Conservation (phyloP, 495 filamentous ascomycete species). For the Letharia columbiana region DNA sequence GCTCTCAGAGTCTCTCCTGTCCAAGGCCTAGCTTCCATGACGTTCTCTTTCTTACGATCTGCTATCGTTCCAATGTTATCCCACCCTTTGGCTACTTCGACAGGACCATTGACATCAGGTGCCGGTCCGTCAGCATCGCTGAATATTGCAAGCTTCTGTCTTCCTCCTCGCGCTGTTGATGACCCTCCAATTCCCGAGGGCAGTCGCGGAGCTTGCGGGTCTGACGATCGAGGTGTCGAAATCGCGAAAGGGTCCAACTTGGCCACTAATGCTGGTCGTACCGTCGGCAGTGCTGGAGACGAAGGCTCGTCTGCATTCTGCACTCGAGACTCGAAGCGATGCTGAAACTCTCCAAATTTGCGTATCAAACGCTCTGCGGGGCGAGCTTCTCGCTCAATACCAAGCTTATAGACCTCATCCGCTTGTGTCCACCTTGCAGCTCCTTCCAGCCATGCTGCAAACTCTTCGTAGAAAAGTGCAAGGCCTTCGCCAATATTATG, state of each 20-base stretch:
- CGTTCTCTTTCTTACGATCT: constrained; percentile 91
- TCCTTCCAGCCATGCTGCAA: constrained; percentile 82
- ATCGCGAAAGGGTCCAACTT: constrained; percentile 74
- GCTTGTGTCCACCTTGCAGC: constrained; percentile 84
- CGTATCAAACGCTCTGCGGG: constrained; percentile 71
- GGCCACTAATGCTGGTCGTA: constrained; percentile 74
- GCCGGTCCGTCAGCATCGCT: constrained; percentile 58
- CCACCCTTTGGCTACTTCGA: constrained; percentile 61
- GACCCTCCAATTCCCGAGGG: constrained; percentile 37
- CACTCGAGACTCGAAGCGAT: constrained; percentile 56
- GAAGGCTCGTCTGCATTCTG: constrained; percentile 56
- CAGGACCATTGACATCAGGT: constrained; percentile 35
- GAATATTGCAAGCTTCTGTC: constrained; percentile 86
- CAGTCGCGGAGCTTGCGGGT: constrained; percentile 59
- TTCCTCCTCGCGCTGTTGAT: constrained; percentile 51
- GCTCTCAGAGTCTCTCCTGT: constrained; percentile 83
- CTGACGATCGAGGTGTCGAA: constrained; percentile 34
- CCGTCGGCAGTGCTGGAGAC: constrained; percentile 76
- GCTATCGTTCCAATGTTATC: constrained; percentile 78
- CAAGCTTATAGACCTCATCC: constrained; percentile 83
- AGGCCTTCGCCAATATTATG: constrained; percentile 80
- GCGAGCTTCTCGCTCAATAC: constrained; percentile 78
- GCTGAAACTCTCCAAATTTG: constrained; percentile 85
- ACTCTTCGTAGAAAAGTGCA: constrained; percentile 96
- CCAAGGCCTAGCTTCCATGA: constrained; percentile 80